Evolutionary conservation across 83 land plant species (phyloP), one percentile per base, ranked within the genome.

Genomic region (Picea engelmannii): DNA sequence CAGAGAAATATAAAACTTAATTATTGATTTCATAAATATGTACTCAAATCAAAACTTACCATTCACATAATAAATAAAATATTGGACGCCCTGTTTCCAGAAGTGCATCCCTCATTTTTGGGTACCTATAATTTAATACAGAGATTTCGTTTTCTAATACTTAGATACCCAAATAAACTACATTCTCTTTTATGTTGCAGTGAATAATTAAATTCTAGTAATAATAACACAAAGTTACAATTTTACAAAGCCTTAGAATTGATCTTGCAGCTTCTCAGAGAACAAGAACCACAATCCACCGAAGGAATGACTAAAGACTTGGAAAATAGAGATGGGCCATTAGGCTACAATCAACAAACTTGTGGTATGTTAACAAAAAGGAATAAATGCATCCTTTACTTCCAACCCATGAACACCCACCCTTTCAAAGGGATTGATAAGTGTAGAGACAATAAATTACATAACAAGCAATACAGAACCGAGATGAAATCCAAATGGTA

Each of bases 261-360:
- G 47, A 42, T 42, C 47, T 42, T 5, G 47, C 6, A 42, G 47
- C 47, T 42, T 42, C 47, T 42, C 7, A 42, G 47, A 42, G 47
- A 42, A 42, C 5, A 42, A 42, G 47, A 42, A 42, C 47, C 47
- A 42, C 47, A 42, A 5, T 42, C 7, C 6, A 42, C 47, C 47
- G 7, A 42, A 42, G 47, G 6, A 42, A 42, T 42, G 47, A 42
- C 47, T 40, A 17, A 47, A 40, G 21, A 21, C 4, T 47, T 74
- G 9, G 8, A 49, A 74, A 47, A 21, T 25, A 42, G 47, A 42
- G 47, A 42, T 42, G 47, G 47, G 47, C 47, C 47, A 42, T 42
- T 94, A 68, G 13, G 62, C 87, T 85, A 2, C 80, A 42, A 60
- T 86, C 88, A 62, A 86, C 87, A 79, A 88, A 84, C 42, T 89